These are phyloP conservation scores for Oryza coarctata DNA, from an alignment of 176 grass and related monocot genomes.

Conservation along the genomic window DNA sequence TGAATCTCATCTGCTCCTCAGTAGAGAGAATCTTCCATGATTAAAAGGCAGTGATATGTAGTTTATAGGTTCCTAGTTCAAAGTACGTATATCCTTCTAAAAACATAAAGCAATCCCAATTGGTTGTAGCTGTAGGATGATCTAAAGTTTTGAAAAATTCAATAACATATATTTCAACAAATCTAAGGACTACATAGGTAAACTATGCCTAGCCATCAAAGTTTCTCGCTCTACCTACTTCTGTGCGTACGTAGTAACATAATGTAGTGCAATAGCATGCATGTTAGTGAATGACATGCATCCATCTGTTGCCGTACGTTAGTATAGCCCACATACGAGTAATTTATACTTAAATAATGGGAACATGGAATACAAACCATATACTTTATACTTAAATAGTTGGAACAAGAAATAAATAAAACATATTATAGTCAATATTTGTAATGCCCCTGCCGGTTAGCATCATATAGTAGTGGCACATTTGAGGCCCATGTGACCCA, in stretches of 20 bases:
- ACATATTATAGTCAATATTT: too few species aligned
- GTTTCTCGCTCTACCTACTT: not conserved
- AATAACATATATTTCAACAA: not conserved
- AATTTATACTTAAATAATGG: too few species aligned
- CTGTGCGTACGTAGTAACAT: too few species aligned
- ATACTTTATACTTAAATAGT: not conserved
- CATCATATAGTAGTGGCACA: too few species aligned
- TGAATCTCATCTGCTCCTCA: conserved; percentile 18
- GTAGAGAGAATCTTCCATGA: conserved; percentile 20
- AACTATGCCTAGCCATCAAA: not conserved
- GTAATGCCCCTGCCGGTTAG: too few species aligned
- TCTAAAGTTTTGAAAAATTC: not conserved
- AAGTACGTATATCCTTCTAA: not conserved
- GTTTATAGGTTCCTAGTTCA: not conserved
- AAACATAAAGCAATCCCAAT: not conserved
- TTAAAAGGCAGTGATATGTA: not conserved
- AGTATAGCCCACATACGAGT: not conserved
- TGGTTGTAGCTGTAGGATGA: not conserved
- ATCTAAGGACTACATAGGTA: not conserved
- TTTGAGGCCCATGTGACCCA: too few species aligned
- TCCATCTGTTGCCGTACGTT: not conserved
- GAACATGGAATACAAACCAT: too few species aligned
- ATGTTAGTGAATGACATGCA: not conserved
- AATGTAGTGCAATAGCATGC: too few species aligned
- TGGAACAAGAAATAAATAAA: too few species aligned